phyloP scores from a whole-genome alignment of 768 basidiomycete genomes.

The Pulveroboletus sp. region DNA sequence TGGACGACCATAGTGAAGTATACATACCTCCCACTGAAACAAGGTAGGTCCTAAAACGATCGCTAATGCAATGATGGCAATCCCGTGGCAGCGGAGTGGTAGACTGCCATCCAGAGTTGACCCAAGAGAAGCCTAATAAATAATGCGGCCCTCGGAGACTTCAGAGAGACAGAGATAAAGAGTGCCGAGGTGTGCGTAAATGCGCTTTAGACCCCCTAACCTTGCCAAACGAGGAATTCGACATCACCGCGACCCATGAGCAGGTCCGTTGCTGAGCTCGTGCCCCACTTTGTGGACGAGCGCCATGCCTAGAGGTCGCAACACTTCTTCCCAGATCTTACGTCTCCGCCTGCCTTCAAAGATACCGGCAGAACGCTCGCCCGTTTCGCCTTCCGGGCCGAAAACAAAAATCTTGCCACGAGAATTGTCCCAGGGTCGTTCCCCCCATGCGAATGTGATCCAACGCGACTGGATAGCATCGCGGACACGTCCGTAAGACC shows the following conservation, averaged over 20 bases:
- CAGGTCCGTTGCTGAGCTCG: slow-evolving; percentile 71
- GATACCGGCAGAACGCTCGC: slow-evolving; percentile 60
- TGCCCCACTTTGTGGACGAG: slow-evolving; percentile 69
- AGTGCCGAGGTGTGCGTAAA: neutral
- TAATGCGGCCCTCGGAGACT: neutral
- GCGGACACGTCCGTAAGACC: slow-evolving; percentile 60
- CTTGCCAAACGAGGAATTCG: neutral
- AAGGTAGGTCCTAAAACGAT: no score
- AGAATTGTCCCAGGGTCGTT: slow-evolving; percentile 60
- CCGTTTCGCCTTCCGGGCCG: slow-evolving; percentile 77
- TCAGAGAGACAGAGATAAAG: neutral
- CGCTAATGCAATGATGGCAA: slow-evolving; percentile 1
- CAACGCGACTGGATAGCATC: slow-evolving; percentile 70
- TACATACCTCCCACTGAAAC: no score
- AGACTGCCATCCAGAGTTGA: neutral
- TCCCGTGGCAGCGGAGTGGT: neutral
- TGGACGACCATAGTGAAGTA: no score
- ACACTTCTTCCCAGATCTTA: slow-evolving; percentile 56
- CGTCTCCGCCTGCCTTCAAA: slow-evolving; percentile 62
- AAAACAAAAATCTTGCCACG: slow-evolving; percentile 68
- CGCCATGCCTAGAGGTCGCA: slow-evolving; percentile 62
- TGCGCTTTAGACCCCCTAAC: slow-evolving; percentile 6
- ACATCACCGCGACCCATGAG: slow-evolving; percentile 18
- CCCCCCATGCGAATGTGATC: slow-evolving; percentile 71
- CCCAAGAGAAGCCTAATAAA: slow-evolving; percentile 5